A percentile compares a stretch with the other conserved stretches of the same genome.
phyloP scores from a whole-genome alignment of 2,329 filamentous ascomycete genomes.

The Alternaria gaisen region DNA sequence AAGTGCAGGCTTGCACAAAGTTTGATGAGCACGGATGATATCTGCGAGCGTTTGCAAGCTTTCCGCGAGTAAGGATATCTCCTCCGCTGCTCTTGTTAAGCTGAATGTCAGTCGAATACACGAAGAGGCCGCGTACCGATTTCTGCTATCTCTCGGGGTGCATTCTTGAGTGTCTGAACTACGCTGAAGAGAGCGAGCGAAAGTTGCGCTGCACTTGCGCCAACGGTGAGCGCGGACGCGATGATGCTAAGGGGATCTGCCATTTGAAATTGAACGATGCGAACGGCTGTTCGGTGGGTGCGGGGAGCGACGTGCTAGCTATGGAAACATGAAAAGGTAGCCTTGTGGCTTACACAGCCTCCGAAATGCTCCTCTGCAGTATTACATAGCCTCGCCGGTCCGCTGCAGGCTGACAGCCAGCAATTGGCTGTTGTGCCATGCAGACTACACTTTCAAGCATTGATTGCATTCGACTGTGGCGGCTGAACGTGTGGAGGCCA shows the following conservation, averaged over 20 bases:
- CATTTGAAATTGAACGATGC: slow-evolving; percentile 6
- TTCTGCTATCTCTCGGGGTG: slow-evolving; percentile 26
- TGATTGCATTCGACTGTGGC: not conserved
- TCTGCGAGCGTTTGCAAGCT: slow-evolving; percentile 12
- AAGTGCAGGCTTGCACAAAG: slow-evolving; percentile 8
- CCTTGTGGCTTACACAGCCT: slow-evolving; percentile 18
- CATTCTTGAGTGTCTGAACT: slow-evolving; percentile 26
- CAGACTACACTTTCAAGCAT: not conserved
- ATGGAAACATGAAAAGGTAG: not conserved
- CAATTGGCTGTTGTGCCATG: not conserved
- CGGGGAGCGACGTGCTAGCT: not conserved
- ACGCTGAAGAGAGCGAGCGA: slow-evolving; percentile 28
- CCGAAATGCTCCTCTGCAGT: not conserved
- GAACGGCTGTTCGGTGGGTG: slow-evolving; percentile 5
- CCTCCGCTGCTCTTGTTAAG: slow-evolving; percentile 6
- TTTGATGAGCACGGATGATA: not conserved
- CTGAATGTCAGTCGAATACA: not conserved
- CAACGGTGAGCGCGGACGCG: slow-evolving; percentile 25
- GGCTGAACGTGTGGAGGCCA: not conserved
- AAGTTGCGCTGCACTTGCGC: slow-evolving; percentile 23
- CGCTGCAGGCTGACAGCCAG: slow-evolving; percentile 4
- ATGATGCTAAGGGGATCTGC: slow-evolving; percentile 15
- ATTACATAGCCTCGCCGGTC: slow-evolving; percentile 6
- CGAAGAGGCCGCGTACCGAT: slow-evolving; percentile 11
- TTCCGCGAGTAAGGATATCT: slow-evolving; percentile 7